Conservation (phyloP, 495 filamentous ascomycete species). For the Trichoderma orchidacearum region DNA sequence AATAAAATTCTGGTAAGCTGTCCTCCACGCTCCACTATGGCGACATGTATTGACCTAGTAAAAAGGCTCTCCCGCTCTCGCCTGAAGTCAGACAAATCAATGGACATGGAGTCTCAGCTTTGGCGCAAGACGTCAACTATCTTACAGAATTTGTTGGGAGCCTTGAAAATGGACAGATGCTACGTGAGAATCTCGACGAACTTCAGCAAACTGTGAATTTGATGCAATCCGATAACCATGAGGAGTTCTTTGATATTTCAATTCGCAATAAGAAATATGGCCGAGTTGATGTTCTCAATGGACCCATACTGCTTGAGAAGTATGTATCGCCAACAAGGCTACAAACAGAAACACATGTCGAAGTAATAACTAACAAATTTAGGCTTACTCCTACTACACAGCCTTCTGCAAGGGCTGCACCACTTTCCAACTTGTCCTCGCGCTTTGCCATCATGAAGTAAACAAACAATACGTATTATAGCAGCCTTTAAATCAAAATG, state of each 20-base stretch:
- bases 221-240: conserved; percentile 75
- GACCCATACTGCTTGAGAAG: conserved; percentile 81
- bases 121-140: conserved; percentile 71
- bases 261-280: conserved; percentile 85
- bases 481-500: not conserved
- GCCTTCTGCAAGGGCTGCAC: conserved; percentile 38
- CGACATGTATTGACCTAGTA: not conserved
- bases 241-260: conserved; percentile 87
- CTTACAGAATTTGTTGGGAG: conserved; percentile 73
- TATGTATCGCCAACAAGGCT: conserved; percentile 18
- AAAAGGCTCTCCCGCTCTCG: conserved; percentile 66
- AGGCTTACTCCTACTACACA: conserved; percentile 53
- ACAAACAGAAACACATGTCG: conserved; percentile 14
- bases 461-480: not conserved
- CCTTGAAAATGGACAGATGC: conserved; percentile 61
- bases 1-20: conserved; percentile 62
- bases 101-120: conserved; percentile 64
- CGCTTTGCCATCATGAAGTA: conserved; percentile 48
- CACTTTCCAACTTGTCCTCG: conserved; percentile 51
- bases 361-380: not conserved
- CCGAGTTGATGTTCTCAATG: conserved; percentile 79
- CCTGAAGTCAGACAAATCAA: conserved; percentile 72
- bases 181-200: conserved; percentile 80
- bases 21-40: conserved; percentile 1
- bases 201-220: conserved; percentile 77